These are phyloP conservation scores for Alternaria burnsii DNA, from an alignment of 2,329 filamentous ascomycete genomes.

Conservation along the genomic window DNA sequence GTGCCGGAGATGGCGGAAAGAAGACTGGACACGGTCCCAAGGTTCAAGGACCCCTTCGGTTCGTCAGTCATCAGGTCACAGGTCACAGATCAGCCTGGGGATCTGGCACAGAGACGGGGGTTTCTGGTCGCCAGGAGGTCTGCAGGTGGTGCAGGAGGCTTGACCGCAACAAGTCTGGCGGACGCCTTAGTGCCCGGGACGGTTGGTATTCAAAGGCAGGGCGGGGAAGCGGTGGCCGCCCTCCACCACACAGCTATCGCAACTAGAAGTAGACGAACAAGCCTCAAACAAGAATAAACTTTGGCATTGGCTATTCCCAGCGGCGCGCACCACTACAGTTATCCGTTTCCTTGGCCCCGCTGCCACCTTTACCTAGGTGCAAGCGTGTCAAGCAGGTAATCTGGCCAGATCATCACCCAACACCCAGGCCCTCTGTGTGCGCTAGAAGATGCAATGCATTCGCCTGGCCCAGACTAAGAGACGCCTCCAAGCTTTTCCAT, in stretches of 20 bases:
- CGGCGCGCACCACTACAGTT: conserved; percentile 2
- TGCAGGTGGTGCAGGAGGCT: conserved; percentile 25
- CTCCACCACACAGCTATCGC: conserved; percentile 11
- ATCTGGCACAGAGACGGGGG: conserved; percentile 27
- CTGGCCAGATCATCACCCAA: not conserved
- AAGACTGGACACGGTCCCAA: conserved; percentile 24
- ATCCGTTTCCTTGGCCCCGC: not conserved
- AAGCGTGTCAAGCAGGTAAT: conserved; percentile 1
- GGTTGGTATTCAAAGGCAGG: conserved; percentile 23
- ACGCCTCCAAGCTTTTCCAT: conserved; percentile 8
- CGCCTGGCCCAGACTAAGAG: conserved; percentile 20
- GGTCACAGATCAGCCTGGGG: conserved; percentile 26
- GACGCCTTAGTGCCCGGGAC: conserved; percentile 30
- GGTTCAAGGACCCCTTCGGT: conserved; percentile 21
- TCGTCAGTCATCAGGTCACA: conserved; percentile 32
- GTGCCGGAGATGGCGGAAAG: conserved; percentile 22
- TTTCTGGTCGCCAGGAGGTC: conserved; percentile 34
- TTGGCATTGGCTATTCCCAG: not conserved
- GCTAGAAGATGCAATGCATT: conserved; percentile 19
- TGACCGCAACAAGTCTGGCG: conserved; percentile 18
- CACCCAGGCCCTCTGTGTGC: not conserved
- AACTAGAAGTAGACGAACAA: conserved; percentile 5
- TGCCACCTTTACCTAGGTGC: not conserved
- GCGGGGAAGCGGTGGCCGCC: conserved; percentile 26
- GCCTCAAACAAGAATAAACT: conserved; percentile 7